Evolutionary conservation across 1,284 basidiomycete genomes (phyloP).

Genomic region (Salmacisia buchloeana): DNA sequence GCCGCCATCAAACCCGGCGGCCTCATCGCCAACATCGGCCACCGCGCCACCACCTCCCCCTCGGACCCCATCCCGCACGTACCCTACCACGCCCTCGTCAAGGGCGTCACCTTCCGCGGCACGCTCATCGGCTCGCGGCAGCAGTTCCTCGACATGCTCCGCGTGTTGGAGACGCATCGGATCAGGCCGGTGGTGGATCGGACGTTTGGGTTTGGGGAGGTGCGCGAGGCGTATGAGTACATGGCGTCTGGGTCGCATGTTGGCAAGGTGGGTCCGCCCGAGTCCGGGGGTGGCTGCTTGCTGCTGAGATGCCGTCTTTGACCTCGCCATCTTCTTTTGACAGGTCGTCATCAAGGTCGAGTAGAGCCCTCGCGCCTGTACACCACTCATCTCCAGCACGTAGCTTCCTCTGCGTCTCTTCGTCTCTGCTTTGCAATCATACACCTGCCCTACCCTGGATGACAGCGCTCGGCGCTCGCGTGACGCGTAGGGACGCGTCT

Average conservation of each 20-base stretch:
- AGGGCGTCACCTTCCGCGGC: slow-evolving; percentile 46
- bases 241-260: slow-evolving; percentile 47
- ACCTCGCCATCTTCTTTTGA: neutral
- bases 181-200: slow-evolving; percentile 57
- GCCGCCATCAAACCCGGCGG: slow-evolving; percentile 55
- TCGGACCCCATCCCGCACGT: slow-evolving; percentile 25
- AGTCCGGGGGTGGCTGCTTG: neutral
- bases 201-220: slow-evolving; percentile 57
- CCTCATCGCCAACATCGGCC: slow-evolving; percentile 57
- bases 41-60: slow-evolving; percentile 45
- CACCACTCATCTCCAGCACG: too few relatives aligned
- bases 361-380: neutral
- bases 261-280: slow-evolving; percentile 22
- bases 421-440: too few relatives aligned
- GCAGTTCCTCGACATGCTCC: slow-evolving; percentile 57
- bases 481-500: too few relatives aligned
- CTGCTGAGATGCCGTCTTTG: neutral
- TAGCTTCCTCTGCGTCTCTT: too few relatives aligned
- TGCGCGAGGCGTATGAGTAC: slow-evolving; percentile 55
- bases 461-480: too few relatives aligned
- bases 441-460: too few relatives aligned
- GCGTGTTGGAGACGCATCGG: slow-evolving; percentile 52
- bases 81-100: slow-evolving; percentile 17
- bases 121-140: slow-evolving; percentile 50
- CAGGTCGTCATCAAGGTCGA: slow-evolving; percentile 26